Percentiles rank a stretch among this genome's conserved stretches.
These are phyloP conservation scores for Amoebophrya sp. DNA, from an alignment of 169 alveolate species.

Conservation along the genomic window DNA sequence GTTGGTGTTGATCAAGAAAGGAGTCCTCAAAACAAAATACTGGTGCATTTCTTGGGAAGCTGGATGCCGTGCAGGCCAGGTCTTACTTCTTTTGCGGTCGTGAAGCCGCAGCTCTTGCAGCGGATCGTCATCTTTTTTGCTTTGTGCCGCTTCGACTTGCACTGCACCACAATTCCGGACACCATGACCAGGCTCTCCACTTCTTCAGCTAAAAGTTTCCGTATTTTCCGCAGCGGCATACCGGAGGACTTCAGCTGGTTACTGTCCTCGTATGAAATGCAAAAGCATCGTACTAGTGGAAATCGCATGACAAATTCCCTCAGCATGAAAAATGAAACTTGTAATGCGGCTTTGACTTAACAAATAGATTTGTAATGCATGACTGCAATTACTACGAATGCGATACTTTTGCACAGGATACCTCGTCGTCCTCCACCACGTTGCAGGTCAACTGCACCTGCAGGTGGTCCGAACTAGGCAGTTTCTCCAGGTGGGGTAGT, in stretches of 20 bases:
- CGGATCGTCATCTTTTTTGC: neutral
- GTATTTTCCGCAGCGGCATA: neutral
- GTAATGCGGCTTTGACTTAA: too few relatives aligned
- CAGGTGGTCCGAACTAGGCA: neutral
- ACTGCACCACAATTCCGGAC: neutral
- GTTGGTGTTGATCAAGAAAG: too few relatives aligned
- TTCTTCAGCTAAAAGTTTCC: neutral
- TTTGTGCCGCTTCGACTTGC: neutral
- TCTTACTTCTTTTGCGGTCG: neutral
- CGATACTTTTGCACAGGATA: too few relatives aligned
- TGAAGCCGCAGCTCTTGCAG: neutral
- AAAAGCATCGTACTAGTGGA: too few relatives aligned
- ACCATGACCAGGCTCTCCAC: slow-evolving; percentile 1
- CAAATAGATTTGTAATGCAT: too few relatives aligned
- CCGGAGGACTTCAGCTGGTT: neutral
- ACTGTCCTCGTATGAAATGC: too few relatives aligned
- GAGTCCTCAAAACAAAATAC: too few relatives aligned
- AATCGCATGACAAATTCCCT: too few relatives aligned
- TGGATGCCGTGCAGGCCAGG: neutral
- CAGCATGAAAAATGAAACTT: too few relatives aligned
- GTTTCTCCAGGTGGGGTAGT: neutral
- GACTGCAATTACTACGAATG: too few relatives aligned
- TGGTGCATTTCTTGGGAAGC: neutral
- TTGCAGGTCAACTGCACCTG: slow-evolving; percentile 5
- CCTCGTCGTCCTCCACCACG: slow-evolving; percentile 9